Conservation (phyloP, 768 basidiomycete genomes). For the Trametes villosa region DNA sequence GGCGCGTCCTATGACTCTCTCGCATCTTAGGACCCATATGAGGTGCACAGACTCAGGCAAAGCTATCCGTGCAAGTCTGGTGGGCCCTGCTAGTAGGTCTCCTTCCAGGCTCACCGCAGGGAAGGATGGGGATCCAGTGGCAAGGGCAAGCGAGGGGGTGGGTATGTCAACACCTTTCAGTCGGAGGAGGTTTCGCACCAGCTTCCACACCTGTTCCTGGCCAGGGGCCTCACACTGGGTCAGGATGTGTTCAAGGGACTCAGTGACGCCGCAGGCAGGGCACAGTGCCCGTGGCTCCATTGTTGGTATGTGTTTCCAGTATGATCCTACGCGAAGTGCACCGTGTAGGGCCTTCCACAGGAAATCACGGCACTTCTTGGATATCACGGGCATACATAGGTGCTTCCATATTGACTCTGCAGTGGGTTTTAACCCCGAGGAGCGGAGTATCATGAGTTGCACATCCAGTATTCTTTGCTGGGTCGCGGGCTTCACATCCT, state of each 20-base stretch:
- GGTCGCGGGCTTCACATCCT: too few species aligned
- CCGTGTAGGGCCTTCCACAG: constrained; percentile 17
- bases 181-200: constrained; percentile 1
- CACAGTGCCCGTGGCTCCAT: constrained; percentile 16
- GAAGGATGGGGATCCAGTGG: constrained; percentile 1
- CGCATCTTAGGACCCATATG: constrained; percentile 21
- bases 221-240: constrained; percentile 15
- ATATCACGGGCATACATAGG: background rate
- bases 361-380: background rate
- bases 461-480: too few species aligned
- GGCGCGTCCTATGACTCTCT: constrained; percentile 5
- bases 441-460: too few species aligned
- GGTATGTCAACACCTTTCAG: background rate
- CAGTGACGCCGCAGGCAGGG: constrained; percentile 14
- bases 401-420: background rate
- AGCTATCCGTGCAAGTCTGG: background rate
- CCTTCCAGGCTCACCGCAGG: background rate
- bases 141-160: background rate
- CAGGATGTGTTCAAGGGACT: constrained; percentile 30
- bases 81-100: background rate
- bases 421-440: background rate
- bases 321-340: constrained; percentile 6
- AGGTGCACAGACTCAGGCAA: constrained; percentile 12
- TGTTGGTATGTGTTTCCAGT: constrained; percentile 23
- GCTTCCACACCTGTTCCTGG: constrained; percentile 10